phyloP scores from a whole-genome alignment of 1,139 yeast genomes.

The Geotrichum klebahnii region DNA sequence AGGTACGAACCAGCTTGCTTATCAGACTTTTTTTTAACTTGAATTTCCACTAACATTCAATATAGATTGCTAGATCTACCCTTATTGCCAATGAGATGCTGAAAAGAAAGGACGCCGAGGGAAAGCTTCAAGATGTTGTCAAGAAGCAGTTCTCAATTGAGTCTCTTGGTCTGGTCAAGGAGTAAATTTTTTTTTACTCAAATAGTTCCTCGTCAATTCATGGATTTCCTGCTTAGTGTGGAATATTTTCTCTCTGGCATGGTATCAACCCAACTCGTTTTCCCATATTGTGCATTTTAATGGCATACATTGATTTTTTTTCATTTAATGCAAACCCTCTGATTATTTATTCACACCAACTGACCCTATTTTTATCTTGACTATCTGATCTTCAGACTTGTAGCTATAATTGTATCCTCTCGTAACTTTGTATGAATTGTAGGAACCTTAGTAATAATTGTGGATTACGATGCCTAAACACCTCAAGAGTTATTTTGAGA shows the following conservation, averaged over 20 bases:
- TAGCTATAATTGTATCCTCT: neutral
- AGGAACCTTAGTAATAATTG: neutral
- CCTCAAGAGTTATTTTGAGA: neutral
- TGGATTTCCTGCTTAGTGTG: neutral
- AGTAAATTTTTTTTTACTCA: conserved; percentile 7
- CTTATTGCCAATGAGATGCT: conserved; percentile 31
- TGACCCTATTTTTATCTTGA: neutral
- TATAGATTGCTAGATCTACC: conserved; percentile 20
- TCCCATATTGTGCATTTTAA: neutral
- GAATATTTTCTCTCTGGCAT: neutral
- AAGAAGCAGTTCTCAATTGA: conserved; percentile 31
- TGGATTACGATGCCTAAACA: neutral
- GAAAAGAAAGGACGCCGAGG: conserved; percentile 29
- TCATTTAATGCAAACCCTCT: neutral
- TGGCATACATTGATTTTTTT: conserved; percentile 3
- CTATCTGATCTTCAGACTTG: neutral
- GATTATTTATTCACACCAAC: conserved; percentile 6
- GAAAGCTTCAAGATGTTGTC: conserved; percentile 24
- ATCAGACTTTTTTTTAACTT: conserved; percentile 4
- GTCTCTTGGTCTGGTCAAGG: conserved; percentile 33
- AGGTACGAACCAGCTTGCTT: conserved; percentile 29
- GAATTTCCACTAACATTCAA: neutral
- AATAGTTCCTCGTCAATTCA: neutral
- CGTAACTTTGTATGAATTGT: neutral
- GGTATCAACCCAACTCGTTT: neutral